These are phyloP conservation scores for Ganoderma lingzhi DNA, from an alignment of 1,284 basidiomycete genomes.

Conservation along the genomic window DNA sequence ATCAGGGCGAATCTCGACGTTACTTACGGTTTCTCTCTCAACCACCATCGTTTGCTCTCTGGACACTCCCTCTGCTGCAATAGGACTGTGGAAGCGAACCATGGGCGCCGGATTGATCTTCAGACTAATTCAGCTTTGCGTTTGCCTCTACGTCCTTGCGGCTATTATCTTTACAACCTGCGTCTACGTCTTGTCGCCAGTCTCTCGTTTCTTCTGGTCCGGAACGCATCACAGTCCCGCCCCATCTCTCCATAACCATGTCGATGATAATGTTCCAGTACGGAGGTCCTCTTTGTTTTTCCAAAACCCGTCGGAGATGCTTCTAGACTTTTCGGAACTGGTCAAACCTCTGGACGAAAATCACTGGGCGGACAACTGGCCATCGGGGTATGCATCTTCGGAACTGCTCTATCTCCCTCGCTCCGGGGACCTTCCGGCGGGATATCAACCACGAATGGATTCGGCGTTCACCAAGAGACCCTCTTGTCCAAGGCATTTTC, in stretches of 20 bases:
- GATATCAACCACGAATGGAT: constrained; percentile 5
- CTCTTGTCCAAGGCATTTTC: constrained; percentile 72
- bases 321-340: constrained; percentile 13
- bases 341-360: constrained; percentile 22
- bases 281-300: constrained; percentile 5
- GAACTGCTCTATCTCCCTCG: constrained; percentile 19
- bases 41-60: neutral
- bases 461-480: constrained; percentile 35
- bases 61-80: neutral
- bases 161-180: constrained; percentile 28
- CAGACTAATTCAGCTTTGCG: constrained; percentile 19
- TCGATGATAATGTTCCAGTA: neutral
- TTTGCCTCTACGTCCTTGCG: constrained; percentile 14
- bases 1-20: neutral
- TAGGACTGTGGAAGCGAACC: neutral
- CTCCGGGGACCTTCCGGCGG: constrained; percentile 4
- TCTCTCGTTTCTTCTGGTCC: constrained; percentile 2
- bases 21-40: constrained; percentile 14
- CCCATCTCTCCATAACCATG: neutral
- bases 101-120: constrained; percentile 1
- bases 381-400: constrained; percentile 23
- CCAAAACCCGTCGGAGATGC: constrained; percentile 11
- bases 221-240: neutral
- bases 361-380: constrained; percentile 27
- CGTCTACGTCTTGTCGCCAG: constrained; percentile 20